Evolutionary conservation across 768 basidiomycete species (phyloP).

Genomic region (Suillus fuscotomentosus): DNA sequence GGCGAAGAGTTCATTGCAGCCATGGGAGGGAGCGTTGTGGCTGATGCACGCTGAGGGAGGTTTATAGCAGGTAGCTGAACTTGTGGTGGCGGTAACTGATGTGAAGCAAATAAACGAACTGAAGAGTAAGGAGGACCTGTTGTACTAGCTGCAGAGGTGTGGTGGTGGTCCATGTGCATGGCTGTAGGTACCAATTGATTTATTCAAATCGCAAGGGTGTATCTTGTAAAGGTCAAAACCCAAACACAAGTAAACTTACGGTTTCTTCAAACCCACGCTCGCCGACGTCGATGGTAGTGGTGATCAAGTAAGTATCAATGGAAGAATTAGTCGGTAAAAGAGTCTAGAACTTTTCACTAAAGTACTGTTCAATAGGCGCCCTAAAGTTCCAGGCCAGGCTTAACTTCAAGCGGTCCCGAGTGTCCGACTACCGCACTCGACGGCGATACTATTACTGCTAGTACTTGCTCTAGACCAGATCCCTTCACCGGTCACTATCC

Average conservation of each 20-base stretch:
- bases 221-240: constrained; percentile 5
- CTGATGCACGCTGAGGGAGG: constrained; percentile 5
- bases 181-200: constrained; percentile 5
- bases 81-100: not conserved
- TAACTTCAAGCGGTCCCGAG: not conserved
- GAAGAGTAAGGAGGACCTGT: constrained; percentile 1
- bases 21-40: constrained; percentile 15
- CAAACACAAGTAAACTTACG: constrained; percentile 28
- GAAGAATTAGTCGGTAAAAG: not conserved
- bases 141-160: not conserved
- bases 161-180: constrained; percentile 7
- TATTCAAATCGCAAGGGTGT: constrained; percentile 18
- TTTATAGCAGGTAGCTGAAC: constrained; percentile 12
- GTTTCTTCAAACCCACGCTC: not conserved
- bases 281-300: not conserved
- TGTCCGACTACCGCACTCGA: not conserved
- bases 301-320: not conserved
- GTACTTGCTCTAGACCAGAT: not conserved
- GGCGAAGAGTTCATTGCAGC: constrained; percentile 27
- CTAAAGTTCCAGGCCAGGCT: not conserved
- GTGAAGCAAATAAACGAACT: not conserved
- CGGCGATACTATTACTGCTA: not conserved
- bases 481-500: not conserved
- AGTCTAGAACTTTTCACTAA: constrained; percentile 2
- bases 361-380: not conserved